Base-by-base conservation (phyloP, 1,139 yeast species). In the Pichia sp. region DNA sequence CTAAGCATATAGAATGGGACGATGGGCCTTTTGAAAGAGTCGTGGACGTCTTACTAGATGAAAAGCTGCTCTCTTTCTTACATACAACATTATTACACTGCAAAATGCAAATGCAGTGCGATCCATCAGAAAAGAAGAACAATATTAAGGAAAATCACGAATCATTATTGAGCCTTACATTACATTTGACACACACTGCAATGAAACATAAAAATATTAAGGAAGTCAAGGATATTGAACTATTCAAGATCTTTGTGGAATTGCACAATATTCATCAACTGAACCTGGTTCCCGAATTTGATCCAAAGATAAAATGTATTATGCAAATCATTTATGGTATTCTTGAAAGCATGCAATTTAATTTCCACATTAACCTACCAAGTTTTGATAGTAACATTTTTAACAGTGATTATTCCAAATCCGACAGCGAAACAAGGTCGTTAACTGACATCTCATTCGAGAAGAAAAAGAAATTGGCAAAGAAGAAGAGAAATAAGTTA, bases 181-280 rank as follows among this genome's bases (percentile, higher is more conserved):
- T 89, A n/a, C 91, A 89, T 58, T 67, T 90, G 51, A 70, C 86
- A 34, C 94, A 88, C 58, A 71, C 84, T 38, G 75, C 74, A 5
- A 31, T 60, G 18, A 42, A 37, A 6, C 52, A 56, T 22, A 55
- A 55, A 17, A 53, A 58, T 34, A 34, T 50, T 5, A 35, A 17
- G 3, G 37, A 40, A 7, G 48, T 49, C 8, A 39, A 43, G 12
- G 38, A 40, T 3, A 19, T 28, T 22, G 47, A 32, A 30, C 58
- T 37, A 50, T 55, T 12, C 4, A 36, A 8, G 22, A 42, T 5
- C 60, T 84, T 2, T 79, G 18, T 11, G 7, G 47, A 45, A 30
- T n/a, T 48, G 7, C 22, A 24, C 3, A 30, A 10, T 8, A 44
- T 46, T 20, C 38, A 32, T 31, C 38, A 46, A 12, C 17, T 31